Conservation (phyloP, 805 yeast genomes). For the Pichia californica region DNA sequence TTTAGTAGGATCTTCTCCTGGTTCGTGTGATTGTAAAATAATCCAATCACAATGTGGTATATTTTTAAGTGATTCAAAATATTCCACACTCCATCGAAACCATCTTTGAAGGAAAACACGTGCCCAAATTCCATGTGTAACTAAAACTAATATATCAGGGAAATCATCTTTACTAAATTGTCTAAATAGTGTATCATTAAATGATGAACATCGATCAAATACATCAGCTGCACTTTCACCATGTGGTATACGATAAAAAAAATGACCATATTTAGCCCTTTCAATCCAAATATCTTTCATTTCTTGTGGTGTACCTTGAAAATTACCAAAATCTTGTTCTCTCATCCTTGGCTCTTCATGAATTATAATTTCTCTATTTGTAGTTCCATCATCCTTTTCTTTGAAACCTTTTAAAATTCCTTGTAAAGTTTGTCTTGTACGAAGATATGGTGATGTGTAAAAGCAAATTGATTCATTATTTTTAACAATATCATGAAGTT, state of each 20-base stretch:
- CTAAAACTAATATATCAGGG: conserved; percentile 77
- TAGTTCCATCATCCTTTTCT: conserved; percentile 19
- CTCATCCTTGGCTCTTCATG: conserved; percentile 88
- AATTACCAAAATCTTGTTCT: conserved; percentile 94
- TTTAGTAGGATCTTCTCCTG: too few relatives aligned
- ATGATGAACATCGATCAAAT: conserved; percentile 83
- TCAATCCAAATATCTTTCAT: conserved; percentile 82
- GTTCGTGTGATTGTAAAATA: conserved; percentile 1
- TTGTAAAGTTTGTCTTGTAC: conserved; percentile 81
- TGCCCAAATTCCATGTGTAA: conserved; percentile 93
- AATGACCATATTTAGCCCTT: conserved; percentile 81
- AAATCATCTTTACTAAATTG: conserved; percentile 66
- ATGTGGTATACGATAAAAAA: conserved; percentile 83
- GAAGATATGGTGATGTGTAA: conserved; percentile 78
- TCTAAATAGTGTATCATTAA: conserved; percentile 79
- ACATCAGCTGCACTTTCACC: conserved; percentile 98
- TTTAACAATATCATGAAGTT: conserved; percentile 28
- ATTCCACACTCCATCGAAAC: conserved; percentile 90
- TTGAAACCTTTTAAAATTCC: conserved; percentile 54
- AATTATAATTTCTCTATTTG: conserved; percentile 23
- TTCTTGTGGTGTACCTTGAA: conserved; percentile 67
- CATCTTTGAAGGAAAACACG: conserved; percentile 90
- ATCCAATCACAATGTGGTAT: conserved; percentile 81
- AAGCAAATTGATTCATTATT: conserved; percentile 59
- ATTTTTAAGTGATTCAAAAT: conserved; percentile 76